These are phyloP conservation scores for Arabidopsis lyrata DNA, from an alignment of 441 rosid species.

Conservation along the genomic window DNA sequence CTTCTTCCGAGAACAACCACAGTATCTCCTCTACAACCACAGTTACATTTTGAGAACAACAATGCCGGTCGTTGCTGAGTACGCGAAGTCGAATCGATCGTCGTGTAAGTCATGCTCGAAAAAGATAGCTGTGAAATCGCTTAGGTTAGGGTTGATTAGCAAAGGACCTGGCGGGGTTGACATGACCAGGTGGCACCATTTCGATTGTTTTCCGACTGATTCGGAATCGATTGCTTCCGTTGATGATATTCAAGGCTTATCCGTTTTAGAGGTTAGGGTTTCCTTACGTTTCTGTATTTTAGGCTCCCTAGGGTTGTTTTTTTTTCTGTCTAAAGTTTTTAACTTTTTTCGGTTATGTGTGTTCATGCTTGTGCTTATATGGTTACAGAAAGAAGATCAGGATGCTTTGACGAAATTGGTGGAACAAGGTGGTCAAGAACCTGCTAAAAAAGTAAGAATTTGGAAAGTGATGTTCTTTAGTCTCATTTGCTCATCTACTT, in stretches of 20 bases:
- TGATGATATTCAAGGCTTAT: slow-evolving; percentile 65
- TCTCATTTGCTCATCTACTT: neutral
- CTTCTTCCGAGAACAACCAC: slow-evolving; percentile 6
- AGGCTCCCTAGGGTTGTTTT: neutral
- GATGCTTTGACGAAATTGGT: slow-evolving; percentile 71
- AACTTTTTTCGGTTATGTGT: neutral
- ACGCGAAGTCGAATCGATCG: slow-evolving; percentile 85
- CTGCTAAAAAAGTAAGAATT: slow-evolving; percentile 49
- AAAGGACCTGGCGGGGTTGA: slow-evolving; percentile 77
- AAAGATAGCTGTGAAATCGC: slow-evolving; percentile 56
- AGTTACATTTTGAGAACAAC: neutral
- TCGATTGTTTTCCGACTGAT: slow-evolving; percentile 60
- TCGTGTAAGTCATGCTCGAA: slow-evolving; percentile 76
- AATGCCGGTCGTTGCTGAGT: slow-evolving; percentile 64
- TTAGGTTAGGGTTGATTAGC: slow-evolving; percentile 67
- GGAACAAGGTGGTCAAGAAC: slow-evolving; percentile 41
- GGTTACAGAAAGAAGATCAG: slow-evolving; percentile 68
- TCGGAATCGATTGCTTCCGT: slow-evolving; percentile 47
- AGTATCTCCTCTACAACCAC: slow-evolving; percentile 13
- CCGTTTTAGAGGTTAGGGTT: slow-evolving; percentile 52
- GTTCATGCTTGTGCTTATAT: slow-evolving; percentile 23
- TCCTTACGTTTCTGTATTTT: neutral
- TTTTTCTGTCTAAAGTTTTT: neutral
- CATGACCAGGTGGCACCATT: slow-evolving; percentile 80
- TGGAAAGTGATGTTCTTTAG: neutral